phyloP scores from a whole-genome alignment of 78 protist genomes.

The Polysphondylium violaceum region DNA sequence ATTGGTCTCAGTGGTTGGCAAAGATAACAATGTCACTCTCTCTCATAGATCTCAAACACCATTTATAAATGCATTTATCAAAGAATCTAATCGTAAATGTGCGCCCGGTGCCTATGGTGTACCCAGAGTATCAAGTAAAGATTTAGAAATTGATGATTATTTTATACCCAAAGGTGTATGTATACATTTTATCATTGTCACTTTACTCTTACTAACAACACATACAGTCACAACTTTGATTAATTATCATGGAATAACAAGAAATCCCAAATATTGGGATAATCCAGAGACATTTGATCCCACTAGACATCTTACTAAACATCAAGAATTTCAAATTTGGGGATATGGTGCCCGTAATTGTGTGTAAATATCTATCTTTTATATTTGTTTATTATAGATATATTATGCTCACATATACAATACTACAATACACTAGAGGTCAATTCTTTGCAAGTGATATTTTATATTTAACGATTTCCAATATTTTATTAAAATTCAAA shows the following conservation, averaged over 20 bases:
- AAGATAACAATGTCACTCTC: background rate
- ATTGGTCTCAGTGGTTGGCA: background rate
- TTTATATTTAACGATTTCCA: background rate
- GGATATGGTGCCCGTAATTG: conserved; percentile 15
- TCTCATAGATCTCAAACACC: background rate
- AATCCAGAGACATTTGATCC: conserved; percentile 19
- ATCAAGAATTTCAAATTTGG: background rate
- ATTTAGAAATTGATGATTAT: background rate
- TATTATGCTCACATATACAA: too few species aligned
- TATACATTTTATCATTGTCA: background rate
- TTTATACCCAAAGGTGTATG: conserved; percentile 18
- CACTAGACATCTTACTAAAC: background rate
- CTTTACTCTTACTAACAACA: background rate
- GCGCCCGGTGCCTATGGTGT: conserved; percentile 5
- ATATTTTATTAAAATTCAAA: conserved; percentile 13
- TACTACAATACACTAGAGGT: conserved; percentile 18
- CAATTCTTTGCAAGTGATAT: background rate
- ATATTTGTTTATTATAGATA: too few species aligned
- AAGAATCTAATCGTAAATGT: conserved; percentile 26
- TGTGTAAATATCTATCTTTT: too few species aligned
- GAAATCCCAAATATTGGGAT: background rate
- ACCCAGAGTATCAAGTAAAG: conserved; percentile 2
- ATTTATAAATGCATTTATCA: conserved; percentile 6
- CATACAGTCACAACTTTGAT: conserved; percentile 10
- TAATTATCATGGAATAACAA: conserved; percentile 18